Evolutionary conservation across 164 flowering plant genomes (phyloP).

Genomic region (Umbilicus rupestris): DNA sequence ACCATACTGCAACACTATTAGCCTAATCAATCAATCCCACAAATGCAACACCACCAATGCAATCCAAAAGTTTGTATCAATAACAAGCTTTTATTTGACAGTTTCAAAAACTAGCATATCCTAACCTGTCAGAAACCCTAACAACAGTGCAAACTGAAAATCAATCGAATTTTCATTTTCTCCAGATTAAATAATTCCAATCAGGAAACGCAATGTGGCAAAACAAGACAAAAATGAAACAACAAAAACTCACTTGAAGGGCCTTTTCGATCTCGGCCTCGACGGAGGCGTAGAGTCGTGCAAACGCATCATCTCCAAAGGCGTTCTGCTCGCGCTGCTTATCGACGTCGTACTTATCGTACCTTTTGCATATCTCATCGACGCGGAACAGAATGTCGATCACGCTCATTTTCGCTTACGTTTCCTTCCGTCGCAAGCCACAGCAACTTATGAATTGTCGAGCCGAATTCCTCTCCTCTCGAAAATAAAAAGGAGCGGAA

Average conservation of each 20-base stretch:
- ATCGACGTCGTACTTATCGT: conserved; percentile 47
- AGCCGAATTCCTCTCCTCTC: too few species aligned
- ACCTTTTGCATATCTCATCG: conserved; percentile 48
- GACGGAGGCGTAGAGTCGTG: conserved; percentile 34
- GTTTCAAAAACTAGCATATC: too few species aligned
- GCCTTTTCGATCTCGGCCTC: conserved; percentile 38
- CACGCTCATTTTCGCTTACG: conserved; percentile 21
- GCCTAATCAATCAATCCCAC: neutral
- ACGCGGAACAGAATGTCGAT: conserved; percentile 38
- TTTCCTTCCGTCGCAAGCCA: neutral
- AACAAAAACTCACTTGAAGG: conserved; percentile 20
- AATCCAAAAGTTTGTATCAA: too few species aligned
- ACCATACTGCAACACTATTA: neutral
- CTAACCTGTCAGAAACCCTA: too few species aligned
- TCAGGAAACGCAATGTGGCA: neutral
- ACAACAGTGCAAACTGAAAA: too few species aligned
- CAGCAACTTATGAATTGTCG: neutral
- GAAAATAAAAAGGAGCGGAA: neutral
- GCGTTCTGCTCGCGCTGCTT: conserved; percentile 37
- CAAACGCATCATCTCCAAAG: conserved; percentile 37
- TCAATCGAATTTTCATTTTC: too few species aligned
- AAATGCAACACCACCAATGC: neutral
- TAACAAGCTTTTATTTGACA: too few species aligned
- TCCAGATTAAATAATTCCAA: neutral
- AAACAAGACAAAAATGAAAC: neutral